A percentile compares a stretch with the other conserved stretches of the same genome.
Conservation (phyloP, 805 yeast species). For the Candida wancherniae region DNA sequence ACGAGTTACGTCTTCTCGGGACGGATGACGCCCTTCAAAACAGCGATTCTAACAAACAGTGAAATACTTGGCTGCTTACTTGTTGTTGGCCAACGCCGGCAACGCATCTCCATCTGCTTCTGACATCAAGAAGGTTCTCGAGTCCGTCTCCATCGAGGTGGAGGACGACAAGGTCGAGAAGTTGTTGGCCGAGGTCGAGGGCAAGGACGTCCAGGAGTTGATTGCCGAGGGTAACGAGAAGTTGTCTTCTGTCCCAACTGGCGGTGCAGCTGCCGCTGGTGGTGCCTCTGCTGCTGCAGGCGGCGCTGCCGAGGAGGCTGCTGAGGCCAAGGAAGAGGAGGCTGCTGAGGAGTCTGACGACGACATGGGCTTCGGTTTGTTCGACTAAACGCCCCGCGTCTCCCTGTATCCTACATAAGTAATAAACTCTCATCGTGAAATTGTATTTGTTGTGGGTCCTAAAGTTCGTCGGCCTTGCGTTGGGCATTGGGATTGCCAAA, state of each 20-base stretch:
- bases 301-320: slow-evolving; percentile 22
- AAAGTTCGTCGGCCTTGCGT: slow-evolving; percentile 52
- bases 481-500: slow-evolving; percentile 74
- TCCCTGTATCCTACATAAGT: slow-evolving; percentile 8
- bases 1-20: no score
- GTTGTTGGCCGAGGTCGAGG: slow-evolving; percentile 34
- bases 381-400: slow-evolving; percentile 21
- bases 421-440: slow-evolving; percentile 8
- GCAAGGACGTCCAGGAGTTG: slow-evolving; percentile 33
- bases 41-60: slow-evolving; percentile 27
- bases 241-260: slow-evolving; percentile 32
- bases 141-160: slow-evolving; percentile 35
- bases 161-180: slow-evolving; percentile 31
- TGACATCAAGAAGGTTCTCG: slow-evolving; percentile 37
- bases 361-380: slow-evolving; percentile 32
- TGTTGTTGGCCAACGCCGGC: slow-evolving; percentile 44
- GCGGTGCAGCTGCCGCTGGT: slow-evolving; percentile 27
- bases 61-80: slow-evolving; percentile 47
- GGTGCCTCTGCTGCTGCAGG: slow-evolving; percentile 24
- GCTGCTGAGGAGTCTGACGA: slow-evolving; percentile 24
- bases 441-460: no score
- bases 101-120: slow-evolving; percentile 41
- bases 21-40: no score
- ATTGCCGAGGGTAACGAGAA: slow-evolving; percentile 35
- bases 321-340: slow-evolving; percentile 24